phyloP scores from a whole-genome alignment of 2,329 filamentous ascomycete genomes.

The Botrytis sinoallii region DNA sequence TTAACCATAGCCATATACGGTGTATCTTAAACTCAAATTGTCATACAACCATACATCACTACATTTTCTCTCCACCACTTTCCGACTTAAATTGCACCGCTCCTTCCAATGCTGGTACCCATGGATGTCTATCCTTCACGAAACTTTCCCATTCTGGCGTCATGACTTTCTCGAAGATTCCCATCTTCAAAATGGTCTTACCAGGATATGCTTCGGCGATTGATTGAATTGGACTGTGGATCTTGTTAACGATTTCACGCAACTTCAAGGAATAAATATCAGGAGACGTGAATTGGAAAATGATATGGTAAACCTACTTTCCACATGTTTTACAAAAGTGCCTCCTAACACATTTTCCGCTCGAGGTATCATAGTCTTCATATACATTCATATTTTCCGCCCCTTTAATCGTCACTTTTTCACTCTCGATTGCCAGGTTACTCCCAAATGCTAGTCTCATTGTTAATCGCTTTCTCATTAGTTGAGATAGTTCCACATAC shows the following conservation, averaged over 20 bases:
- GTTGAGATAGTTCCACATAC: background rate
- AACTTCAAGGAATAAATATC: background rate
- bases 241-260: background rate
- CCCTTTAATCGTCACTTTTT: conserved; percentile 42
- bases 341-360: conserved; percentile 45
- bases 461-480: background rate
- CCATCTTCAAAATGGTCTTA: conserved; percentile 50
- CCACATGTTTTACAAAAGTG: conserved; percentile 47
- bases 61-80: conserved; percentile 23
- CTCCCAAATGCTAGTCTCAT: background rate
- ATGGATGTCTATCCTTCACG: conserved; percentile 43
- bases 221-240: conserved; percentile 46
- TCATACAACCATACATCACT: background rate
- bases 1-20: background rate
- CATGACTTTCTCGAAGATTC: conserved; percentile 48
- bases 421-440: conserved; percentile 37
- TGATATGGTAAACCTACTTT: conserved; percentile 39
- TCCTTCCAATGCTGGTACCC: conserved; percentile 33
- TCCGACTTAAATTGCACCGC: conserved; percentile 24
- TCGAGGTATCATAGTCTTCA: conserved; percentile 44
- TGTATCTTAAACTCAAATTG: background rate
- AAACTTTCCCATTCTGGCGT: conserved; percentile 46
- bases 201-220: conserved; percentile 41
- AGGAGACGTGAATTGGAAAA: background rate
- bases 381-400: conserved; percentile 46